Conservation (phyloP, 371 early-diverging fungal species). For the Nosema granulosis region DNA sequence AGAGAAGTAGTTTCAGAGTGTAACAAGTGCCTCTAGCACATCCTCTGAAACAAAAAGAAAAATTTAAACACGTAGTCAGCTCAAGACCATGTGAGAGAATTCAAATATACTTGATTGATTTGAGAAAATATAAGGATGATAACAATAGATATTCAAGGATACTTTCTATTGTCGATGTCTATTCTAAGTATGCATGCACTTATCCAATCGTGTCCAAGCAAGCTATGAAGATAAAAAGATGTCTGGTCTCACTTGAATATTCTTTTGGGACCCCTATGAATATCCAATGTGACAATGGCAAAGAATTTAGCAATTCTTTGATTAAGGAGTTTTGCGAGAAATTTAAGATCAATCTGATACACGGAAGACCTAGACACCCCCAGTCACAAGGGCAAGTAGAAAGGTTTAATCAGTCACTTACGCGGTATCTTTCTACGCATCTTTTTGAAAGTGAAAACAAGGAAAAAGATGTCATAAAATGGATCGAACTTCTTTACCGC, state of each 20-base stretch:
- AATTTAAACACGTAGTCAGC: not conserved
- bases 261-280: not conserved
- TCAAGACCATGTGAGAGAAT: not conserved
- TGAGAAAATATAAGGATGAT: not conserved
- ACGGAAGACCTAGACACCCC: slow-evolving; percentile 7
- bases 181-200: not conserved
- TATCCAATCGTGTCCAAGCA: not conserved
- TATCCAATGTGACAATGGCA: slow-evolving; percentile 15
- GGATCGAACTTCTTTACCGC: not conserved
- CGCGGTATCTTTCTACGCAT: not conserved
- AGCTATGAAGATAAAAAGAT: not conserved
- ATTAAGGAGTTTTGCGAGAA: not conserved
- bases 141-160: not conserved
- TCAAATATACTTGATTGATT: not conserved
- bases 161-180: not conserved
- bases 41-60: not conserved
- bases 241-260: not conserved
- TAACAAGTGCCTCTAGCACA: not conserved
- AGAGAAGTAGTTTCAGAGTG: not conserved
- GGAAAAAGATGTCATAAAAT: not conserved
- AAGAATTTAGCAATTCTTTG: slow-evolving; percentile 1
- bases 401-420: not conserved
- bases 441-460: not conserved
- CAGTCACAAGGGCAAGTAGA: slow-evolving; percentile 8
- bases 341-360: not conserved